Evolutionary conservation across 257 asterid genomes (phyloP).

Genomic region (Nicotiana undulata): DNA sequence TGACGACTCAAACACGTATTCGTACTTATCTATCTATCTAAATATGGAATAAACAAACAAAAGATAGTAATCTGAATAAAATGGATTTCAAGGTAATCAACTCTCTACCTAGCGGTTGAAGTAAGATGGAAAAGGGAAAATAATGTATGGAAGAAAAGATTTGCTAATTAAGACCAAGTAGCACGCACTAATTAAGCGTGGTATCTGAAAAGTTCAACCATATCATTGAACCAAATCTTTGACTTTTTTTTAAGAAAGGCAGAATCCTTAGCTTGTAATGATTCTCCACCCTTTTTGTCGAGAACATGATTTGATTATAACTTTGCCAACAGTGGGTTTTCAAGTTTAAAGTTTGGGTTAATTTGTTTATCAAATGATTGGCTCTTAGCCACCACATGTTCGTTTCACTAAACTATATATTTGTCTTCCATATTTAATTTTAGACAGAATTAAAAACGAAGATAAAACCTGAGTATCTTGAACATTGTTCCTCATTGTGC

Average conservation of each 20-base stretch:
- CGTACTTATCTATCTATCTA: too few relatives aligned
- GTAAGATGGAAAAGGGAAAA: too few relatives aligned
- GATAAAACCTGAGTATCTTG: not conserved
- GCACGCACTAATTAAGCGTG: not conserved
- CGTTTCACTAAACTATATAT: not conserved
- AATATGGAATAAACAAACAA: too few relatives aligned
- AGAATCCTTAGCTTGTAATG: not conserved
- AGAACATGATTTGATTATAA: not conserved
- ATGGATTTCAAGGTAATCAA: too few relatives aligned
- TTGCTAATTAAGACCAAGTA: not conserved
- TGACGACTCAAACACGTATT: too few relatives aligned
- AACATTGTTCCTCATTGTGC: not conserved
- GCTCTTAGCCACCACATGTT: not conserved
- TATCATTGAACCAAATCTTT: conserved; percentile 1
- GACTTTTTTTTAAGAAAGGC: not conserved
- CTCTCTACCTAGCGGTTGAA: too few relatives aligned
- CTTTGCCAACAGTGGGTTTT: not conserved
- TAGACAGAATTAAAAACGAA: not conserved
- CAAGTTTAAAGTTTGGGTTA: not conserved
- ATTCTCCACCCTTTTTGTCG: not conserved
- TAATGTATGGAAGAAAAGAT: not conserved
- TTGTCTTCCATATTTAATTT: not conserved
- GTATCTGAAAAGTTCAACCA: not conserved
- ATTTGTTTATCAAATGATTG: not conserved
- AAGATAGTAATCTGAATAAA: too few relatives aligned